These are phyloP conservation scores for Hypoxylon crocopeplum DNA, from an alignment of 495 filamentous ascomycete genomes.

Conservation along the genomic window DNA sequence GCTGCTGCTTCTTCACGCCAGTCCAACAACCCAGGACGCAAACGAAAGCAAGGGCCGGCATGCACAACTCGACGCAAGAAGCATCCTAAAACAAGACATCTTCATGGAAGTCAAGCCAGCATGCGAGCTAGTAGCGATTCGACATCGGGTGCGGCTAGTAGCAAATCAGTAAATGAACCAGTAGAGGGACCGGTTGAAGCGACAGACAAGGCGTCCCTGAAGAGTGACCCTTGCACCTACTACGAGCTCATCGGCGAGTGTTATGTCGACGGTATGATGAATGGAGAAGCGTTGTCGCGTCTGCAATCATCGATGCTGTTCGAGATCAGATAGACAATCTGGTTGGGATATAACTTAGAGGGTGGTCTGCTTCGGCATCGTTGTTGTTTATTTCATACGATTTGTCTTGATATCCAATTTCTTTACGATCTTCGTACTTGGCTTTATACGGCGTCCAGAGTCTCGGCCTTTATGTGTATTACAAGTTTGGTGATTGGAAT, in stretches of 20 bases:
- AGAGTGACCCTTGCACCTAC: conserved; percentile 8
- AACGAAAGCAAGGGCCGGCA: background rate
- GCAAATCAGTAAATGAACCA: background rate
- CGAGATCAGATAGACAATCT: conserved; percentile 17
- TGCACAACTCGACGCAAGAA: too few relatives aligned
- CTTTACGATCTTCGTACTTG: background rate
- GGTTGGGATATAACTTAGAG: too few relatives aligned
- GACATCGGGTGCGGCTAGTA: background rate
- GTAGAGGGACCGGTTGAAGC: background rate
- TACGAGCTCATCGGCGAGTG: conserved; percentile 27
- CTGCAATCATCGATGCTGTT: conserved; percentile 8
- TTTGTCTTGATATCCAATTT: too few relatives aligned
- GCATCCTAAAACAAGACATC: too few relatives aligned
- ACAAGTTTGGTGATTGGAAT: background rate
- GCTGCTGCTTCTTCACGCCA: background rate
- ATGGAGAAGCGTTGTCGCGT: conserved; percentile 10
- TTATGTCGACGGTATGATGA: conserved; percentile 23
- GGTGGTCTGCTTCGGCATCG: too few relatives aligned
- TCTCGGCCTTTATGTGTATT: too few relatives aligned
- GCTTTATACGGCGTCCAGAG: too few relatives aligned
- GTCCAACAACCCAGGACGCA: background rate
- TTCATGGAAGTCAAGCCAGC: background rate
- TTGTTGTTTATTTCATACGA: too few relatives aligned
- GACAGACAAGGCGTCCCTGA: background rate
- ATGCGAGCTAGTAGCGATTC: background rate